phyloP scores from a whole-genome alignment of 164 flowering plant genomes.

The Houttuynia cordata region DNA sequence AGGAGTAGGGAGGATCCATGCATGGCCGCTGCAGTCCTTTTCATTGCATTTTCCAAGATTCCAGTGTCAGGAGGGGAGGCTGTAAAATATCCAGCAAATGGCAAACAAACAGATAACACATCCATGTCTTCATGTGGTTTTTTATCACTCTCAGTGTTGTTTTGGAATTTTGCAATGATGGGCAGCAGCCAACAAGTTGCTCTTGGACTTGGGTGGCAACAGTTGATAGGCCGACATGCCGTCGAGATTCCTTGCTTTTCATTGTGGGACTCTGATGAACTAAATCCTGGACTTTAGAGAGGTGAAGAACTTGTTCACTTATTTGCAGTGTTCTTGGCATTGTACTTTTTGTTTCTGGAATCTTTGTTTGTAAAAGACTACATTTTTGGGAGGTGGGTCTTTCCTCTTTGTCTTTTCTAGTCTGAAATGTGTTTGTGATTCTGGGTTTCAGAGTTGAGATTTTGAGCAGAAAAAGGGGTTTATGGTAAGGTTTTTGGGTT shows the following conservation, averaged over 20 bases:
- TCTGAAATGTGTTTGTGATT: background rate
- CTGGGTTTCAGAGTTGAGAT: background rate
- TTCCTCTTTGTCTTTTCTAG: background rate
- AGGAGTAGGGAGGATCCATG: background rate
- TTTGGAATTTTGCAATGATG: conserved; percentile 4
- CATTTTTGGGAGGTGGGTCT: conserved; percentile 1
- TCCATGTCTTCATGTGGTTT: background rate
- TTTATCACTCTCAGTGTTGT: background rate
- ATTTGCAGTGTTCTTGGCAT: background rate
- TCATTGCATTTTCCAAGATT: conserved; percentile 3
- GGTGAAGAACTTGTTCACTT: background rate
- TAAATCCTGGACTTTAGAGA: background rate
- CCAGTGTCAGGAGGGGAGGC: background rate
- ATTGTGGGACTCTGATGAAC: background rate
- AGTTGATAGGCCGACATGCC: conserved; percentile 5
- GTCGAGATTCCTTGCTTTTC: conserved; percentile 3
- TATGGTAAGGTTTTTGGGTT: no score
- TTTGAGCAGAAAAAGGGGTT: background rate
- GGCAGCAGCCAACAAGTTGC: background rate
- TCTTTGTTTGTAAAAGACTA: background rate
- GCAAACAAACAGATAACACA: background rate
- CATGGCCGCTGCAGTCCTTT: background rate
- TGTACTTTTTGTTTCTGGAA: background rate
- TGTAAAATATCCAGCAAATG: background rate
- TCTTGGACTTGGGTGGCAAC: conserved; percentile 1